Base-by-base conservation (phyloP, 768 basidiomycete species). In the Lyophyllum decastes region DNA sequence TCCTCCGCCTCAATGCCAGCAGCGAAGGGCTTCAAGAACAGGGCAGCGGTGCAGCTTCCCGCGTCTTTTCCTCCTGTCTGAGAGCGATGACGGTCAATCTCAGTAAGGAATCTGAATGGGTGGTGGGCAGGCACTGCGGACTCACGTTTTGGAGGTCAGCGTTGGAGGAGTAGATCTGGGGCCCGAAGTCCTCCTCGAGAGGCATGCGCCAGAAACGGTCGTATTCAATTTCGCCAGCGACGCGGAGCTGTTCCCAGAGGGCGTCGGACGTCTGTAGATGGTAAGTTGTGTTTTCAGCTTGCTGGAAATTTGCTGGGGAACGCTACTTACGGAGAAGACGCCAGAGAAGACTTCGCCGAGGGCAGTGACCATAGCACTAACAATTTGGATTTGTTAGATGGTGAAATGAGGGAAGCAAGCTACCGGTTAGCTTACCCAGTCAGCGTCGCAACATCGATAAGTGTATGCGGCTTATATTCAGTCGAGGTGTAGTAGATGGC, bases 171-270 rank as follows among this genome's bases (percentile, higher is more conserved):
- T 86, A 72, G 64, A 95, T 94, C 68, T 92, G 91, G 11, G 85
- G 82, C 0, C 83, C 85, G 62, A 80, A 95, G 55, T 87, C 90
- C 44, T 92, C 90, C 64, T 92, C 88, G 52, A 95, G 82, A 10
- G 93, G 93, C 87, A 95, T 85, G 25, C 93, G 84, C 93, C 93
- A 95, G 80, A 95, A 87, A 53, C 86, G 85, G 72, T 94, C 92
- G 66, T 89, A 82, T 65, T 92, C 90, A 14, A 73, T 71, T 73
- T 87, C 83, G 11, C 90, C 92, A 2, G 93, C 92, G 2, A 68
- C 76, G 59, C 84, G 76, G 11, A 95, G 81, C 53, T 82, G 76
- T 35, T 81, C 65, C 90, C 91, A 95, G 19, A 95, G 85, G 22
- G 78, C 72, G 61, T 92, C 88, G 2, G 90, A 90, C 14, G 83